These are phyloP conservation scores for Saccharomyces hybrid DNA, from an alignment of 1,139 yeast species.

Conservation along the genomic window DNA sequence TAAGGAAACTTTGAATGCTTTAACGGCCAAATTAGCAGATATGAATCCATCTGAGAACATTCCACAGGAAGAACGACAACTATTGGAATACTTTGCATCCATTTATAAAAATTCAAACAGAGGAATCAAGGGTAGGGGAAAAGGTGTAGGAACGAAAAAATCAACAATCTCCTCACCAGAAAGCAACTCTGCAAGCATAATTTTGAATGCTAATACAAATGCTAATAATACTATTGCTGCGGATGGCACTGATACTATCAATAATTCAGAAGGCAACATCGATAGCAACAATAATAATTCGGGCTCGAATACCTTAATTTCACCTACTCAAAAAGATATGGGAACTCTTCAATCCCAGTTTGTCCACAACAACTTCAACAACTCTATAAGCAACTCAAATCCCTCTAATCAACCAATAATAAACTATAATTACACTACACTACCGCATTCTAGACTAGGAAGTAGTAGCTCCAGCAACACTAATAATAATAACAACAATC, in stretches of 20 bases:
- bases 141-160: slow-evolving; percentile 23
- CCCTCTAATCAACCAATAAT: neutral
- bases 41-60: slow-evolving; percentile 40
- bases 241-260: neutral
- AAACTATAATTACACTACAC: neutral
- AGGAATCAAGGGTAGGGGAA: slow-evolving; percentile 89
- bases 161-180: neutral
- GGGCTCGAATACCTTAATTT: neutral
- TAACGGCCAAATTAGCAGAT: slow-evolving; percentile 58
- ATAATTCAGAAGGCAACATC: slow-evolving; percentile 29
- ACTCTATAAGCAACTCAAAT: neutral
- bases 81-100: slow-evolving; percentile 68
- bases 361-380: neutral
- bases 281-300: slow-evolving; percentile 31
- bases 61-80: slow-evolving; percentile 57
- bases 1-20: slow-evolving; percentile 52
- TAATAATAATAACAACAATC: neutral
- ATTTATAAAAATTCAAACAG: slow-evolving; percentile 81
- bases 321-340: neutral
- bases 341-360: neutral
- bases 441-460: neutral
- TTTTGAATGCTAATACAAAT: slow-evolving; percentile 40
- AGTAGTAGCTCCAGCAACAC: neutral
- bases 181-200: neutral
- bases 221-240: slow-evolving; percentile 35